Evolutionary conservation across 139 green algal genomes (phyloP), one percentile per base, ranked within the genome.

Genomic region (Chlorella sorokiniana): DNA sequence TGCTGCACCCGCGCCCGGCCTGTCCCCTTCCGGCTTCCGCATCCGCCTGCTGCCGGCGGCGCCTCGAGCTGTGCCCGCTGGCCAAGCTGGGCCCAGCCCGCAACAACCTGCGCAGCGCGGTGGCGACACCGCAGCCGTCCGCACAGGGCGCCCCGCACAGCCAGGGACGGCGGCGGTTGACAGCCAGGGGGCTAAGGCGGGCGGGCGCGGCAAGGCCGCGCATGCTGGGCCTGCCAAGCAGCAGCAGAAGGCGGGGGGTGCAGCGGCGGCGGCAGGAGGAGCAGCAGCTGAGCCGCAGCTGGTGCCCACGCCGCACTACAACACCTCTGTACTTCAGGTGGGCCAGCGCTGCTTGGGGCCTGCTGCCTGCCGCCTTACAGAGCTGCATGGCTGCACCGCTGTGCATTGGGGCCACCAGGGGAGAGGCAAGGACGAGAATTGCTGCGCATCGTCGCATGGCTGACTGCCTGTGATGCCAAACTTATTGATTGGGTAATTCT

Each of bases 251-350:
- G 62, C 85, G 56, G 75, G 42, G 27, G 56, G 51, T 23, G 64
- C 42, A 27, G 41, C 52, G n/a, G 71, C 73, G 16, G 56, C n/a
- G 40, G 74, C 48, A 6, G 80, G 61, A 61, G 67, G 25, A 27
- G 42, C 68, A 38, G 37, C 31, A 70, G n/a, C 14, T 38, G 44
- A 51, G 29, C 38, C 42, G 10, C 40, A 78, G 51, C 56, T 84
- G 67, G 37, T 63, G 16, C 89, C 92, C 33, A 96, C 92, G 10
- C 91, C 93, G 4, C 78, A 90, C 10, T 96, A 96, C 88, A 96
- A 96, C 80, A 82, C 87, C 2, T 81, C 75, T 3, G 79, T 96
- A 20, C 23, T 95, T 40, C 65, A 85, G 81, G 81, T 82, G 40
- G 18, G 62, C 14, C 22, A 4, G 11, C 27, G 42, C 1, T 3